phyloP scores from a whole-genome alignment of 371 early-diverging fungal species.

The Mucor irregularis region DNA sequence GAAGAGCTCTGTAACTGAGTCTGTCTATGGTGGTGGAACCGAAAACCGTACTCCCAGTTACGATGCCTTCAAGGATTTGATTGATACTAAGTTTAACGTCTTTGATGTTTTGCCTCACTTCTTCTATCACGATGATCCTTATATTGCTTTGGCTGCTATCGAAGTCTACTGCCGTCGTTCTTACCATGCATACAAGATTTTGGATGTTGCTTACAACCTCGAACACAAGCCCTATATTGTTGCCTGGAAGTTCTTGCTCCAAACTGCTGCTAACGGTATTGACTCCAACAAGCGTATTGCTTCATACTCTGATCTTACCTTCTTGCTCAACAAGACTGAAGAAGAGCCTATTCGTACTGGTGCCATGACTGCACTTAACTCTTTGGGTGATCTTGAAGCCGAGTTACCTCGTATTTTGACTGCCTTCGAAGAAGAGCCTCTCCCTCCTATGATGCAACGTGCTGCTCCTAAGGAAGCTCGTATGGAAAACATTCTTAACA shows the following conservation, averaged over 20 bases:
- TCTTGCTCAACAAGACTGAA: slow-evolving; percentile 65
- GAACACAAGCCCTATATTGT: slow-evolving; percentile 71
- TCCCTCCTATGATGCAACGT: slow-evolving; percentile 37
- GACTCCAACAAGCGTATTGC: slow-evolving; percentile 73
- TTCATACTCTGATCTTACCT: slow-evolving; percentile 70
- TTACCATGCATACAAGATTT: slow-evolving; percentile 93
- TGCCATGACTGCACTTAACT: slow-evolving; percentile 64
- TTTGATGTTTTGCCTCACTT: slow-evolving; percentile 94
- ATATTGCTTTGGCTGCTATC: slow-evolving; percentile 85
- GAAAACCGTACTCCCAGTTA: slow-evolving; percentile 78
- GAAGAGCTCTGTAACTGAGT: slow-evolving; percentile 76
- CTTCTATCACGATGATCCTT: slow-evolving; percentile 83
- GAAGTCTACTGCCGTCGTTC: slow-evolving; percentile 96
- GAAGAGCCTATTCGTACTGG: slow-evolving; percentile 71
- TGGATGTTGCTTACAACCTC: slow-evolving; percentile 78
- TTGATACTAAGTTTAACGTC: slow-evolving; percentile 93
- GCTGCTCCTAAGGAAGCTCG: slow-evolving; percentile 27
- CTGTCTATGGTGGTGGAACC: slow-evolving; percentile 70
- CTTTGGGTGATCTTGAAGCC: slow-evolving; percentile 53
- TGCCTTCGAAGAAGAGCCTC: slow-evolving; percentile 53
- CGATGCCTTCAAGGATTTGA: slow-evolving; percentile 84
- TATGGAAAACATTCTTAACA: slow-evolving; percentile 81
- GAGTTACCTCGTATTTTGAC: slow-evolving; percentile 56
- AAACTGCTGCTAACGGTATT: slow-evolving; percentile 47
- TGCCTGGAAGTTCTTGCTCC: slow-evolving; percentile 82